Base-by-base conservation (phyloP, 2,329 filamentous ascomycete genomes). In the Ophiocordyceps camponoti-rufipedis region DNA sequence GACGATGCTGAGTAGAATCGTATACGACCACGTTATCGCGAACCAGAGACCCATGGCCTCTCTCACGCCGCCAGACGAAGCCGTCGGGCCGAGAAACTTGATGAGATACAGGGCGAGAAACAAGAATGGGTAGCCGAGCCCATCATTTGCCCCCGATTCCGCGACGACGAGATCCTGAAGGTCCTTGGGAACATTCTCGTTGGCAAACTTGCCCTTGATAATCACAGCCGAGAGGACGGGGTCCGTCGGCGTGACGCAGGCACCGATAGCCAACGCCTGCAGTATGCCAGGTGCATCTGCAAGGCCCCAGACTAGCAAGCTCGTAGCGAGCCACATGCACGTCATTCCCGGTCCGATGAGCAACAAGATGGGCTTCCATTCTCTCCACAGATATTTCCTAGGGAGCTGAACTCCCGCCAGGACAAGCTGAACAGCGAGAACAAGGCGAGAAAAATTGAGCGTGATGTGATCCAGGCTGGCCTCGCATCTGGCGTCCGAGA, bases 231-330 rank as follows among this genome's bases (percentile, higher is more conserved):
- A 89, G 38, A 94, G 62, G 1, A 94, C 78, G 0, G 88, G 88
- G 54, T 95, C 88, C 0, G 88, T 94, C 0, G 87, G 88, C 3
- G 88, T 91, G n/a, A 95, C 78, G 55, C 87, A 94, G 1, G 87
- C 83, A 1, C 79, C 87, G 12, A 94, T 69, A 14, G 80, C 82
- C 10, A 94, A 69, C 0, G 88, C 83, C 51, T 91, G 82, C 2
- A 94, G 68, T 50, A 91, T 84, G 28, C 68, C 68, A 14, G 91
- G 66, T 44, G 77, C 65, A 0, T 84, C 85, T 1, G 88, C 76
- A 49, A 94, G 62, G 0, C 62, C 82, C 77, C 80, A 94, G 41
- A 94, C 68, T 2, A 94, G 60, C 1, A 91, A 64, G 52, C 81
- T 84, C n/a, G 83, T 91, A 19, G 71, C 65, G 10, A 94, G 53